Percentiles rank a stretch among this genome's conserved stretches.
Evolutionary conservation across 2,329 filamentous ascomycete genomes (phyloP).

Genomic region (Aspergillus sp.): DNA sequence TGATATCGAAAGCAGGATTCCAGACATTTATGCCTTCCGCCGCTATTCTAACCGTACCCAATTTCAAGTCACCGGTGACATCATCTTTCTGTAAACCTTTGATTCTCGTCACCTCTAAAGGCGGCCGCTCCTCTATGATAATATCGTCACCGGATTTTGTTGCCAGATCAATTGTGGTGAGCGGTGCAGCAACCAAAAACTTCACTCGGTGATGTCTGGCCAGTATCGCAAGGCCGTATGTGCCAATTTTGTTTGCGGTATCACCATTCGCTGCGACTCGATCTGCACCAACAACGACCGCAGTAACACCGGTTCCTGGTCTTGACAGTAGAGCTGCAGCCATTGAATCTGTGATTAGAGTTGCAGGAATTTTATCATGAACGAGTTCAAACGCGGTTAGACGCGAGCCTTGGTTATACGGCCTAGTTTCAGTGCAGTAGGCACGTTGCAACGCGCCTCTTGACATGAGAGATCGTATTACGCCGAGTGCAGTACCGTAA

Average conservation of each 20-base stretch:
- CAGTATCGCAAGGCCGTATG: constrained; percentile 87
- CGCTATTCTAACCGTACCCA: constrained; percentile 75
- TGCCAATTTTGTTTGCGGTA: constrained; percentile 98
- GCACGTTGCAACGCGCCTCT: constrained; percentile 71
- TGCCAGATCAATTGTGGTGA: constrained; percentile 85
- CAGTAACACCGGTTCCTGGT: constrained; percentile 67
- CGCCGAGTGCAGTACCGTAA: constrained; percentile 93
- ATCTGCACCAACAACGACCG: constrained; percentile 92
- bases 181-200: constrained; percentile 91
- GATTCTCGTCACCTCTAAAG: constrained; percentile 79
- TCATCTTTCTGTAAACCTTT: constrained; percentile 71
- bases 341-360: constrained; percentile 95
- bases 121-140: constrained; percentile 82
- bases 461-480: constrained; percentile 78
- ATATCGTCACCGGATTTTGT: constrained; percentile 78
- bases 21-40: constrained; percentile 77
- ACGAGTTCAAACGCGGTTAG: constrained; percentile 96
- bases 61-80: constrained; percentile 46
- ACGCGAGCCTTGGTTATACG: constrained; percentile 95
- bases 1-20: constrained; percentile 98
- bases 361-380: constrained; percentile 86
- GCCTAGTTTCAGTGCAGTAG: constrained; percentile 94
- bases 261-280: constrained; percentile 95
- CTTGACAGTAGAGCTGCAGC: constrained; percentile 74
- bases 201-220: constrained; percentile 85